These are phyloP conservation scores for Plantago elongata DNA, from an alignment of 257 asterid genomes.

Conservation along the genomic window DNA sequence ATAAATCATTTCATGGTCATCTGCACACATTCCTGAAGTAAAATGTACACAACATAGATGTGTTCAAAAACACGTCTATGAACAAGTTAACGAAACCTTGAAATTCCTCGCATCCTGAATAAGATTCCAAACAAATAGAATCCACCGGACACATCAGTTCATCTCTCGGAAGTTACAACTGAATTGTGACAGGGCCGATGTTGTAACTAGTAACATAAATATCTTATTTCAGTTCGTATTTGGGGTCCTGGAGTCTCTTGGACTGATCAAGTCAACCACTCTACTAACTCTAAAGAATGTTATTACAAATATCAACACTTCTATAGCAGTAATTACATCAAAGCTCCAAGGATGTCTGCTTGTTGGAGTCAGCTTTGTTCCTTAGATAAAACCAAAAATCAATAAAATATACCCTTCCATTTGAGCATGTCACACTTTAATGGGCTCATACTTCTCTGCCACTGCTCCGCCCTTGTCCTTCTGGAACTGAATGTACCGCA, in stretches of 20 bases:
- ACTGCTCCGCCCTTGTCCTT: constrained; percentile 96
- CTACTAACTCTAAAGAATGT: constrained; percentile 16
- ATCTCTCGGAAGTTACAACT: not conserved
- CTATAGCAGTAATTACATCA: constrained; percentile 16
- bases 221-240: constrained; percentile 3
- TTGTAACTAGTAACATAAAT: not conserved
- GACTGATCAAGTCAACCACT: constrained; percentile 15
- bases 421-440: constrained; percentile 34
- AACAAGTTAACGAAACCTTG: too few species aligned
- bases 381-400: constrained; percentile 9
- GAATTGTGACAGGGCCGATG: not conserved
- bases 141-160: too few species aligned
- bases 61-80: too few species aligned
- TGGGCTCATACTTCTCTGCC: constrained; percentile 76
- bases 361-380: not conserved
- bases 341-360: constrained; percentile 6
- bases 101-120: too few species aligned
- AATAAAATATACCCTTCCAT: constrained; percentile 2
- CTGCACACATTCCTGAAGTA: too few species aligned
- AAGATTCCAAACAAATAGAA: too few species aligned
- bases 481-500: constrained; percentile 85
- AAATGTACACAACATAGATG: too few species aligned
- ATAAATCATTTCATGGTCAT: too few species aligned
- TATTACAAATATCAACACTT: constrained; percentile 26
- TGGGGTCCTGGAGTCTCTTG: constrained; percentile 16